Evolutionary conservation across 2,329 filamentous ascomycete genomes (phyloP).

Genomic region (Ilyonectria mors-panacis): DNA sequence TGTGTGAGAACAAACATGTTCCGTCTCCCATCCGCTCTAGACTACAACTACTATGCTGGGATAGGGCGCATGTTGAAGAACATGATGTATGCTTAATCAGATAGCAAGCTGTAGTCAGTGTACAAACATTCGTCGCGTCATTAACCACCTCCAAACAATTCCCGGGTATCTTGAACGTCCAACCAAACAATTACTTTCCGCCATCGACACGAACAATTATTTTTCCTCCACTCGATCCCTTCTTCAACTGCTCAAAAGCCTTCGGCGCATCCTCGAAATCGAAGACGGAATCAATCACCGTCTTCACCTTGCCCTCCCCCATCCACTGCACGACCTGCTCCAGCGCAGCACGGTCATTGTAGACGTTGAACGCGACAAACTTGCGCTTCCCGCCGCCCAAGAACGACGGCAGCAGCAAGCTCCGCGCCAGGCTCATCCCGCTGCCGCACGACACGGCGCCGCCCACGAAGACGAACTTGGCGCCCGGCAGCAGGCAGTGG

Average conservation of each 20-base stretch:
- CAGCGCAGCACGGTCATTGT: constrained; percentile 62
- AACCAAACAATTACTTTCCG: constrained; percentile 5
- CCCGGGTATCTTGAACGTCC: constrained; percentile 25
- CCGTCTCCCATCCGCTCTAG: background rate
- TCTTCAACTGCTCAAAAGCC: constrained; percentile 73
- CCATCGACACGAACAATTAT: constrained; percentile 59
- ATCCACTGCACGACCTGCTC: constrained; percentile 68
- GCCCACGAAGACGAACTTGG: constrained; percentile 67
- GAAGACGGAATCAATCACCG: constrained; percentile 69
- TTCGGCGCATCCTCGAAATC: constrained; percentile 69
- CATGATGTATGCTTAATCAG: background rate
- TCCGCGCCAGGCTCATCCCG: constrained; percentile 42
- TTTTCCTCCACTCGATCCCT: constrained; percentile 73
- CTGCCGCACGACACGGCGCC: constrained; percentile 52
- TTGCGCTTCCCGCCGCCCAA: constrained; percentile 59
- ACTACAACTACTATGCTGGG: background rate
- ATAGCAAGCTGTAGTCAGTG: background rate
- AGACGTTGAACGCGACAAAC: constrained; percentile 57
- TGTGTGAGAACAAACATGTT: background rate
- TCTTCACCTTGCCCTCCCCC: constrained; percentile 69
- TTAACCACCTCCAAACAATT: background rate
- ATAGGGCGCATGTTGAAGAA: background rate
- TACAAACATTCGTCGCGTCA: background rate
- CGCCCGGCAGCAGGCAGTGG: constrained; percentile 63
- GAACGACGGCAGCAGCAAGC: constrained; percentile 51